A percentile compares a stretch with the other conserved stretches of the same genome.
These are phyloP conservation scores for Berkeleyomyces rouxiae DNA, from an alignment of 2,329 filamentous ascomycete species.

Conservation along the genomic window DNA sequence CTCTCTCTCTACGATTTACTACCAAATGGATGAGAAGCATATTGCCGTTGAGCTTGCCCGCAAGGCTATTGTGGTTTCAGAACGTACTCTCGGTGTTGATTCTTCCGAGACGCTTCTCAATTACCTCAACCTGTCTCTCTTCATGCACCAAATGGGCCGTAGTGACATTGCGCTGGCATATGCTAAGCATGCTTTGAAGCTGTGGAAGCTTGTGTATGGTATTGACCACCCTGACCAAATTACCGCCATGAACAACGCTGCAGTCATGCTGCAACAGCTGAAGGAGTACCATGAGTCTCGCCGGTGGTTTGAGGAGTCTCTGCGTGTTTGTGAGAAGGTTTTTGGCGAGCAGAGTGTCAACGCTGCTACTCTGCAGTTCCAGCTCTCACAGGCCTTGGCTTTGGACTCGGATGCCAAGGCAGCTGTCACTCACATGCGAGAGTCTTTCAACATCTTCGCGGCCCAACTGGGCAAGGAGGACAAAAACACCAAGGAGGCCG, in stretches of 20 bases:
- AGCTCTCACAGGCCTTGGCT: constrained; percentile 86
- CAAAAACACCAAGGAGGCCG: constrained; percentile 95
- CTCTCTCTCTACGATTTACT: constrained; percentile 87
- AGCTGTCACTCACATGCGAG: constrained; percentile 84
- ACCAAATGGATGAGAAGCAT: constrained; percentile 94
- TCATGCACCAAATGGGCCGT: constrained; percentile 82
- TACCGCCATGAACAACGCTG: constrained; percentile 95
- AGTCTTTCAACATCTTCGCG: constrained; percentile 93
- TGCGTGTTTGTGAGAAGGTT: constrained; percentile 74
- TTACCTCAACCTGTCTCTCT: constrained; percentile 89
- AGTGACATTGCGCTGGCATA: constrained; percentile 77
- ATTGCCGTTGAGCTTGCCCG: constrained; percentile 87
- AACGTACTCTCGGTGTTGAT: constrained; percentile 85
- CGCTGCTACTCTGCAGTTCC: constrained; percentile 88
- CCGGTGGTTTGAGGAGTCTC: constrained; percentile 88
- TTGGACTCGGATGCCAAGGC: constrained; percentile 90
- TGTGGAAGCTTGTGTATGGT: constrained; percentile 97
- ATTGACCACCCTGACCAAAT: constrained; percentile 90
- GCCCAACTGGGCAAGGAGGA: constrained; percentile 72
- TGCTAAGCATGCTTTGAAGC: constrained; percentile 77
- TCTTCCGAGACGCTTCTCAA: constrained; percentile 85
- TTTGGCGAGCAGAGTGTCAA: constrained; percentile 84
- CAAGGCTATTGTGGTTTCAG: constrained; percentile 91
- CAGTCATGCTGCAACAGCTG: constrained; percentile 92
- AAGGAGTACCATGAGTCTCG: constrained; percentile 92